Evolutionary conservation across 139 green algal genomes (phyloP).

Genomic region (Zygnema circumcarinatum): DNA sequence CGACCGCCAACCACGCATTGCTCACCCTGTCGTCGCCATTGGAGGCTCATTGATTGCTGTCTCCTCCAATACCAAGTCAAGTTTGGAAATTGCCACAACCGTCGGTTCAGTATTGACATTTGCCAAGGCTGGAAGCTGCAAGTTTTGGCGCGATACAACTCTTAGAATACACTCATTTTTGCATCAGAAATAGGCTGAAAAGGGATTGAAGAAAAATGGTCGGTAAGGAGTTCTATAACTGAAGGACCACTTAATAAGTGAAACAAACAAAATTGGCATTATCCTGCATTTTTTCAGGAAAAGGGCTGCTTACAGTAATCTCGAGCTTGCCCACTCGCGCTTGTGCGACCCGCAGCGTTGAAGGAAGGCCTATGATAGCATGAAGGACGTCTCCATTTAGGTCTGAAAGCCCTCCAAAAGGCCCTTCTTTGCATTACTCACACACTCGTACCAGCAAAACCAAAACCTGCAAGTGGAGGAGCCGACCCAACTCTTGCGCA

Average conservation of each 20-base stretch:
- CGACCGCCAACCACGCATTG: too few relatives aligned
- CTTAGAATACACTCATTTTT: neutral
- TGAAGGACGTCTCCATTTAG: constrained; percentile 50
- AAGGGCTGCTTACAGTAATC: constrained; percentile 24
- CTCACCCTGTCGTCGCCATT: neutral
- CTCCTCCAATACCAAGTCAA: constrained; percentile 46
- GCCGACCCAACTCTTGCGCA: neutral
- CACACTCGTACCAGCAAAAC: neutral
- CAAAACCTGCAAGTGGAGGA: neutral
- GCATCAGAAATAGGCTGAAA: neutral
- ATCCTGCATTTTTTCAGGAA: too few relatives aligned
- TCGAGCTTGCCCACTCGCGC: constrained; percentile 47
- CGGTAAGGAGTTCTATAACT: too few relatives aligned
- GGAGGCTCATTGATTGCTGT: constrained; percentile 14
- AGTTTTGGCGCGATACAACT: neutral
- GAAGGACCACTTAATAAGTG: too few relatives aligned
- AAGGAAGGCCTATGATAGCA: constrained; percentile 49
- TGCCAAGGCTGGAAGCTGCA: constrained; percentile 44
- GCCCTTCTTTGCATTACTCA: neutral
- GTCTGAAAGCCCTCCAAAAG: neutral
- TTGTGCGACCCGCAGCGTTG: constrained; percentile 26
- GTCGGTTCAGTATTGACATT: constrained; percentile 44
- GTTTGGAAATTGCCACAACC: constrained; percentile 46
- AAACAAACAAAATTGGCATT: too few relatives aligned
- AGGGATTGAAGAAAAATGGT: neutral